phyloP scores from a whole-genome alignment of 106 monocot species.

The Dioscorea zingiberensis region DNA sequence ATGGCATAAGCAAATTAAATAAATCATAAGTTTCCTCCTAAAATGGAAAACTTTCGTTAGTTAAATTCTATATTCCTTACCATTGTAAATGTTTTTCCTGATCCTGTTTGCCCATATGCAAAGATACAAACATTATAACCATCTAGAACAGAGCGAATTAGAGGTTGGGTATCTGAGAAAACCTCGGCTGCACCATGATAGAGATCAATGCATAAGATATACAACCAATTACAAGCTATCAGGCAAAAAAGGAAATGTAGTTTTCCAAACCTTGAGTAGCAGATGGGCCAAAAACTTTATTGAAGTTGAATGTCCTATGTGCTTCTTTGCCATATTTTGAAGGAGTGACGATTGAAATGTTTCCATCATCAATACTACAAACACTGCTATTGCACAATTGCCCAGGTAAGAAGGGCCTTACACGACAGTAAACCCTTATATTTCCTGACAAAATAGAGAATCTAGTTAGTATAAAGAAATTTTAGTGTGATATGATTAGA shows the following conservation, averaged over 20 bases:
- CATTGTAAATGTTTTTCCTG: constrained; percentile 96
- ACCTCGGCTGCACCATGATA: constrained; percentile 57
- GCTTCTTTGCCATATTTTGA: constrained; percentile 79
- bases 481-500: background rate
- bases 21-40: background rate
- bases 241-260: background rate
- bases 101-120: constrained; percentile 98
- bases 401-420: constrained; percentile 78
- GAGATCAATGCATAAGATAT: background rate
- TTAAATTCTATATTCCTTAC: too few relatives aligned
- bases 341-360: constrained; percentile 60
- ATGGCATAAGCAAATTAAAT: background rate
- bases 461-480: background rate
- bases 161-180: constrained; percentile 77
- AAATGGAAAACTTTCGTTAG: too few relatives aligned
- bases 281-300: constrained; percentile 77
- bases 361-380: constrained; percentile 60
- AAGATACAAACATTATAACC: constrained; percentile 97
- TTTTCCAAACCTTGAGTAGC: constrained; percentile 64
- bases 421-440: constrained; percentile 92
- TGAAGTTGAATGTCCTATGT: constrained; percentile 67
- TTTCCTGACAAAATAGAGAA: constrained; percentile 37
- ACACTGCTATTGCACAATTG: constrained; percentile 40
- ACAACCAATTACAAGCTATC: background rate
- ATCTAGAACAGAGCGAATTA: constrained; percentile 92